Percentiles rank a stretch among this genome's conserved stretches.
phyloP scores from a whole-genome alignment of 2,329 filamentous ascomycete genomes.

The Microcera coccophila region DNA sequence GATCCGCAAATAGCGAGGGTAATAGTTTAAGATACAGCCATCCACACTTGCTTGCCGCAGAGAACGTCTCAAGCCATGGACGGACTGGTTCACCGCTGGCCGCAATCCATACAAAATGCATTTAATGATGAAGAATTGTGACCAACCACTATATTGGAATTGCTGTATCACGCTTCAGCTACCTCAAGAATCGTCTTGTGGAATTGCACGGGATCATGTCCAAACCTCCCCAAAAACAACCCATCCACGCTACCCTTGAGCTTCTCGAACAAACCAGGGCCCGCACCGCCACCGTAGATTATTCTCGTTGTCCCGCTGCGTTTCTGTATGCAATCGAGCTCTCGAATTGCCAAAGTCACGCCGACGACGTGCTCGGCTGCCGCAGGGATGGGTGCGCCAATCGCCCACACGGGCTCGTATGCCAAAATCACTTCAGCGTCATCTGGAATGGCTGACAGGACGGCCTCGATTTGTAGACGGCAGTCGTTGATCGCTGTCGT shows the following conservation, averaged over 20 bases:
- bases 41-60: too few species aligned
- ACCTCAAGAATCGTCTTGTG: constrained; percentile 70
- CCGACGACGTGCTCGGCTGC: constrained; percentile 66
- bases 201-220: constrained; percentile 70
- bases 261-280: constrained; percentile 68
- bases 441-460: constrained; percentile 57
- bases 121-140: too few species aligned
- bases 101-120: too few species aligned
- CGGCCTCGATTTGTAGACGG: constrained; percentile 58
- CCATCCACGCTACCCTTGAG: constrained; percentile 71
- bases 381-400: constrained; percentile 70
- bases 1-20: too few species aligned
- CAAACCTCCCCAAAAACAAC: constrained; percentile 77
- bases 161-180: constrained; percentile 37
- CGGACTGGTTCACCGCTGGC: too few species aligned
- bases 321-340: constrained; percentile 45
- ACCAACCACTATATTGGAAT: neutral
- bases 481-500: constrained; percentile 63
- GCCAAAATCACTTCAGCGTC: constrained; percentile 70
- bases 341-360: constrained; percentile 62
- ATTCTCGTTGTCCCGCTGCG: constrained; percentile 61
- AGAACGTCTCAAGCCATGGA: too few species aligned
- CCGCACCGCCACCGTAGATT: constrained; percentile 79
- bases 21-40: too few species aligned
- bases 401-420: constrained; percentile 88